A percentile compares a stretch with the other conserved stretches of the same genome.
Conservation (phyloP, 2,329 filamentous ascomycete genomes). For the Penicillium sclerotiorum region DNA sequence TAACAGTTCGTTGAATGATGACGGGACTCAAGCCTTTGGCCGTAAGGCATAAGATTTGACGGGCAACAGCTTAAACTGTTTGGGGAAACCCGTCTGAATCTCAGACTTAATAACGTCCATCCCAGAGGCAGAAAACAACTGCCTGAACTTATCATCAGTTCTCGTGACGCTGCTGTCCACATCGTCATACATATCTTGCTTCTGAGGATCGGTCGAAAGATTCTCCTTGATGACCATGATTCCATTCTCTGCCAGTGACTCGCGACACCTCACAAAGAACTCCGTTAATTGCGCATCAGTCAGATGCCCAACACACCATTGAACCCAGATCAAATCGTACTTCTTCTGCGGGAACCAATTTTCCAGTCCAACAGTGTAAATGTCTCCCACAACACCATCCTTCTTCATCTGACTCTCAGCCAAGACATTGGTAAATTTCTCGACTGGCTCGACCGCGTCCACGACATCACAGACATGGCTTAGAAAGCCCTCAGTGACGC, state of each 20-base stretch:
- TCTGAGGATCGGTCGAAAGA: conserved; percentile 55
- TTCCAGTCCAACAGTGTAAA: conserved; percentile 75
- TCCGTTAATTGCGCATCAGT: conserved; percentile 71
- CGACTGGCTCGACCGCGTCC: conserved; percentile 83
- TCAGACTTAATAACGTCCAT: conserved; percentile 70
- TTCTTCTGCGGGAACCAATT: conserved; percentile 60
- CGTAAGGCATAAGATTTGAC: conserved; percentile 78
- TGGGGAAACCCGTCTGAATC: conserved; percentile 71
- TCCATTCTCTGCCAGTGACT: conserved; percentile 47
- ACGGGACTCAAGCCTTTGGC: conserved; percentile 45
- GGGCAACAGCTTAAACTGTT: conserved; percentile 64
- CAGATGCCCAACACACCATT: conserved; percentile 87
- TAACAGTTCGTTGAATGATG: too few species aligned
- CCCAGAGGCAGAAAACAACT: conserved; percentile 69
- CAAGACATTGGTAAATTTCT: conserved; percentile 73
- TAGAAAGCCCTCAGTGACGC: conserved; percentile 79
- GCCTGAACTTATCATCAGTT: conserved; percentile 70
- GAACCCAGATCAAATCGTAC: conserved; percentile 85
- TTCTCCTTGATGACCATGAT: conserved; percentile 82
- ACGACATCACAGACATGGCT: conserved; percentile 68
- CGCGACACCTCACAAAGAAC: conserved; percentile 66
- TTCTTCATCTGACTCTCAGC: conserved; percentile 38
- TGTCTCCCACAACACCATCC: conserved; percentile 58
- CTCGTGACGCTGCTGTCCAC: conserved; percentile 77
- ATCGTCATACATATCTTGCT: conserved; percentile 72